phyloP scores from a whole-genome alignment of 371 early-diverging fungal species.

The Mortierella sp. region DNA sequence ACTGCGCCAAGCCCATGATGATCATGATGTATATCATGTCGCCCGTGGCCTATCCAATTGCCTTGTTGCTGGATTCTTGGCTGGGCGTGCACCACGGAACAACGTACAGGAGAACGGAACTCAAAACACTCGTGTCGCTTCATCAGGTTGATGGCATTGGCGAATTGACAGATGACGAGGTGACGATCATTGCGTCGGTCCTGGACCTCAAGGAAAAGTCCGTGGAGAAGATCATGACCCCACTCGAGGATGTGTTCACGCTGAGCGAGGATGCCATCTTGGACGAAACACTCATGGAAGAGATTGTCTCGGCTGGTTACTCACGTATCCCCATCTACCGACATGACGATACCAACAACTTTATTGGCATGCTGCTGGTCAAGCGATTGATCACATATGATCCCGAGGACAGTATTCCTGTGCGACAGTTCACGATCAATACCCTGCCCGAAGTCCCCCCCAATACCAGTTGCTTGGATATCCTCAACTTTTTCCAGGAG shows the following conservation, averaged over 20 bases:
- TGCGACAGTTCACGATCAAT: conserved; percentile 75
- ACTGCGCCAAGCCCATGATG: conserved; percentile 68
- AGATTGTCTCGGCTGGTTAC: conserved; percentile 87
- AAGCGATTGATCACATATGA: conserved; percentile 88
- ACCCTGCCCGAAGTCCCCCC: conserved; percentile 78
- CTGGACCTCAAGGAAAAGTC: conserved; percentile 90
- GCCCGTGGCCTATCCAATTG: conserved; percentile 85
- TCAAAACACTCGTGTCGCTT: conserved; percentile 91
- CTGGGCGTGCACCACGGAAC: conserved; percentile 86
- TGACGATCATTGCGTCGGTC: conserved; percentile 91
- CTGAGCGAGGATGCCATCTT: conserved; percentile 75
- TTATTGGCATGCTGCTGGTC: conserved; percentile 90
- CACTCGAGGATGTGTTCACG: conserved; percentile 85
- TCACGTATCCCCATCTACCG: conserved; percentile 90
- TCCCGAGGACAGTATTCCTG: conserved; percentile 82
- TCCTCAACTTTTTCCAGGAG: conserved; percentile 94
- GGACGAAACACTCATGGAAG: conserved; percentile 72
- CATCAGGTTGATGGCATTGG: conserved; percentile 86
- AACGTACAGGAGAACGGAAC: conserved; percentile 81
- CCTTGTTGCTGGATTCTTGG: conserved; percentile 77
- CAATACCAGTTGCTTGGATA: conserved; percentile 85
- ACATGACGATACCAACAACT: conserved; percentile 67
- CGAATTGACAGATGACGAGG: conserved; percentile 89
- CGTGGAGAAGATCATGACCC: conserved; percentile 88
- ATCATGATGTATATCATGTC: conserved; percentile 77